Evolutionary conservation across 2,329 filamentous ascomycete genomes (phyloP).

Genomic region (Alternaria sp.): DNA sequence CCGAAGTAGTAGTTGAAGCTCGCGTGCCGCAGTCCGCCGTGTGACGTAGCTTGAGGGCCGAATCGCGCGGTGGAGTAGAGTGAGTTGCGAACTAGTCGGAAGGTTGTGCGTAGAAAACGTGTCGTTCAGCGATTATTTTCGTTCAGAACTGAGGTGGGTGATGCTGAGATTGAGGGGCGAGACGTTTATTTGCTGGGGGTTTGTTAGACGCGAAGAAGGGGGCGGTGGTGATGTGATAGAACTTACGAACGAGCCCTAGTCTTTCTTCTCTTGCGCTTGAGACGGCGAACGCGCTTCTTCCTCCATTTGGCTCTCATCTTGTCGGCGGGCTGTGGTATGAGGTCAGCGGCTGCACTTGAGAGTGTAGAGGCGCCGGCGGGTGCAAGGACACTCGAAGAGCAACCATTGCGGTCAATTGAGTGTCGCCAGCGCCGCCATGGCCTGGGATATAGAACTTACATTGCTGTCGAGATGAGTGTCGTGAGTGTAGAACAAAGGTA

Average conservation of each 20-base stretch:
- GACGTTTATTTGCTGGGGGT: constrained; percentile 56
- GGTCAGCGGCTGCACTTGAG: constrained; percentile 34
- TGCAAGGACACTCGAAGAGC: constrained; percentile 5
- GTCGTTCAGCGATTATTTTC: constrained; percentile 36
- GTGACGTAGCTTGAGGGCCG: constrained; percentile 30
- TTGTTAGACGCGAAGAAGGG: constrained; percentile 14
- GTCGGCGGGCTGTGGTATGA: constrained; percentile 47
- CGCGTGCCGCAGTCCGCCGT: constrained; percentile 32
- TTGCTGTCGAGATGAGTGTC: constrained; percentile 53
- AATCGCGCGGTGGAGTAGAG: constrained; percentile 22
- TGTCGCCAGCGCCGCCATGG: constrained; percentile 4
- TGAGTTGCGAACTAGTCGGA: constrained; percentile 27
- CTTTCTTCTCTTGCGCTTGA: constrained; percentile 99
- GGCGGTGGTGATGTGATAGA: background rate
- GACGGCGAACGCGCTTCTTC: constrained; percentile 99
- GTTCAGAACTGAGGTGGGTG: constrained; percentile 39
- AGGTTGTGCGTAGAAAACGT: constrained; percentile 34
- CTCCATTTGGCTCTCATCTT: constrained; percentile 98
- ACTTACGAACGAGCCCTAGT: constrained; percentile 95
- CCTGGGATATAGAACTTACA: constrained; percentile 39
- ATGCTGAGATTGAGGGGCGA: constrained; percentile 52
- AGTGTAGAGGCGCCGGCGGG: constrained; percentile 13
- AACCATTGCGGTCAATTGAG: constrained; percentile 34
- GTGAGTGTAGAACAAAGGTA: constrained; percentile 47
- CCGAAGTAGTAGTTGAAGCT: constrained; percentile 29